These are phyloP conservation scores for Fragaria nilgerrensis DNA, from an alignment of 306 rosid genomes.

Conservation along the genomic window DNA sequence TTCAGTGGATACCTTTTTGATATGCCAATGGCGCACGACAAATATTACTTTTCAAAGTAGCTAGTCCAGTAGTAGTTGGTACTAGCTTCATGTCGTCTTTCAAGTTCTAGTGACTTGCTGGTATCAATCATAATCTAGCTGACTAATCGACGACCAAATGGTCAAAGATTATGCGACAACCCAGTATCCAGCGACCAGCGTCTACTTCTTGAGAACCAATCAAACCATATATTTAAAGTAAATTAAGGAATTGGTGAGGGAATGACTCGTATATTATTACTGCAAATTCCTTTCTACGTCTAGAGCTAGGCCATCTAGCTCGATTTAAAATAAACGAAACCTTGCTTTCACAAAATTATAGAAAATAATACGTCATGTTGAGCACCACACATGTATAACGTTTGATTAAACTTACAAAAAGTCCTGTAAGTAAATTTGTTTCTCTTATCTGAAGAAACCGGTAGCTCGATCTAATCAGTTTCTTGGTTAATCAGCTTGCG, in stretches of 20 bases:
- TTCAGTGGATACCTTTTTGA: background rate
- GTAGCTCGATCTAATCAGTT: background rate
- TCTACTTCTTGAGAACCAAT: background rate
- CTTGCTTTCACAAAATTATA: background rate
- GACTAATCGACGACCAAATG: background rate
- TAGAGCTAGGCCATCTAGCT: background rate
- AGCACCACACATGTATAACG: background rate
- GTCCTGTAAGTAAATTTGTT: background rate
- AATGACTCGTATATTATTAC: background rate
- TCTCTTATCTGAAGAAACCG: too few species aligned
- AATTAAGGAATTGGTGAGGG: background rate
- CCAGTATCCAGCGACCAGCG: background rate
- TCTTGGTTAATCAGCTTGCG: background rate
- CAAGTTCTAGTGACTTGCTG: background rate
- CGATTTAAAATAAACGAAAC: background rate
- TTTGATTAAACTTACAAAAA: background rate
- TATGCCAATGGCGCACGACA: background rate
- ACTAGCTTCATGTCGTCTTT: background rate
- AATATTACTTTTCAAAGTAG: background rate
- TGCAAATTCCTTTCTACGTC: background rate
- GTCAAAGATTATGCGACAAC: background rate
- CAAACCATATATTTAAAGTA: background rate
- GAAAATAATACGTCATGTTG: background rate
- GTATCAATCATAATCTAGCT: conserved; percentile 1
- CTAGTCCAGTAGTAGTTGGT: background rate